Evolutionary conservation across 2,329 filamentous ascomycete genomes (phyloP), one percentile per base, ranked within the genome.

Genomic region (Zymoseptoria tritici): DNA sequence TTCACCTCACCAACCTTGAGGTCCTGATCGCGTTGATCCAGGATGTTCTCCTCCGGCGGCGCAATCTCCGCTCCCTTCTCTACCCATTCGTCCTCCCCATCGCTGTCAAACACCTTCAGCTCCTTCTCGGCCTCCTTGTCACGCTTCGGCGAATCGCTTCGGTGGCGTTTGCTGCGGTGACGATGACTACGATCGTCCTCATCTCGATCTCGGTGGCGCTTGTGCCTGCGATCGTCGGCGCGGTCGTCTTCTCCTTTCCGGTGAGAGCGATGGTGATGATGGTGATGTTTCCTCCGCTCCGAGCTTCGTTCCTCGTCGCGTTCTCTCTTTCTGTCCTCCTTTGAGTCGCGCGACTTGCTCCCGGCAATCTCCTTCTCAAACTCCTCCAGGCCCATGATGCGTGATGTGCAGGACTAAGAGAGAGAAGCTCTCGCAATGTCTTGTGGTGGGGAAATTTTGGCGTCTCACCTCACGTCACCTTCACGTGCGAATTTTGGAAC

Each of bases 341-440:
- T 89, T 73, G 61, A 59, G 9, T 64, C 58, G 5, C 57, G 62
- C 59, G 61, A 61, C 55, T 85, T 87, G 64, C 84, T 85, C 52
- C 85, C 82, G 1, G 86, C 88, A 11, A 95, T 80, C 24, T 85
- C 79, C 71, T 87, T 89, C 73, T 95, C 91, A 61, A 95, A 95
- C 60, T 92, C 89, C 66, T 85, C 83, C 60, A 86, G 72, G 4
- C 81, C 80, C 84, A 85, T 86, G 59, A 16, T 16, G 46, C 24
- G 42, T 49, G 22, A 54, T 55, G 55, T 36, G 24, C 21, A 49
- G 9, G 16, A 16, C 13, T n/a, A 16, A n/a, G 36, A 46, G 36
- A 16, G 16, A 16, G 36, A 46, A 46, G 36, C 13, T 46, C 36
- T 6, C 13, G 36, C 36, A 46, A 46, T 16, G 36, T 46, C 36